A percentile compares a stretch with the other conserved stretches of the same genome.
phyloP scores from a whole-genome alignment of 306 rosid species.

The Lathyrus oleraceus region DNA sequence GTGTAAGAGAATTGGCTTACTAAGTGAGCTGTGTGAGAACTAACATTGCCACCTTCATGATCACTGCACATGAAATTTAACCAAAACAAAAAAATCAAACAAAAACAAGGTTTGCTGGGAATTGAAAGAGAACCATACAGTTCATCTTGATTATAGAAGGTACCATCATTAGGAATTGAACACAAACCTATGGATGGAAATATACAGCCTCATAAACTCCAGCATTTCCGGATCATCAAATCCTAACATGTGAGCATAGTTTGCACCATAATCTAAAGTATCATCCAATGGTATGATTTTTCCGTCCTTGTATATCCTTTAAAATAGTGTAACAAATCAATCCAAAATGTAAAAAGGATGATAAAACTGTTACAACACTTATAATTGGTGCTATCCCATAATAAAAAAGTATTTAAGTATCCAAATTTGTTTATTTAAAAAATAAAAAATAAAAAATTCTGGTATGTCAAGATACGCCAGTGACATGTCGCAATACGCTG shows the following conservation, averaged over 20 bases:
- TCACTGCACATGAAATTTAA: slow-evolving; percentile 65
- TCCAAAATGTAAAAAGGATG: slow-evolving; percentile 39
- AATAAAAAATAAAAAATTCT: too few species aligned
- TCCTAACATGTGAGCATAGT: slow-evolving; percentile 90
- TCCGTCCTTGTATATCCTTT: slow-evolving; percentile 89
- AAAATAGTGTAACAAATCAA: slow-evolving; percentile 30
- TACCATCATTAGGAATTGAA: slow-evolving; percentile 12
- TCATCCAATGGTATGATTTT: slow-evolving; percentile 65
- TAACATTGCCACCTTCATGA: slow-evolving; percentile 99
- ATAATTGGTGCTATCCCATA: slow-evolving; percentile 18
- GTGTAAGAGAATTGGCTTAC: slow-evolving; percentile 53
- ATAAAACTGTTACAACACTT: slow-evolving; percentile 13
- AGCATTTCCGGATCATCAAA: slow-evolving; percentile 84
- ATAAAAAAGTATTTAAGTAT: background rate
- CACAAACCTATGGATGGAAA: slow-evolving; percentile 91
- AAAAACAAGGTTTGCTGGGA: slow-evolving; percentile 11
- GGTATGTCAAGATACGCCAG: too few species aligned
- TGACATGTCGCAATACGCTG: too few species aligned
- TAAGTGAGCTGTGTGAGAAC: slow-evolving; percentile 93
- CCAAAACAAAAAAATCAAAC: slow-evolving; percentile 8
- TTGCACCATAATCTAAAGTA: slow-evolving; percentile 94
- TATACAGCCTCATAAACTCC: slow-evolving; percentile 95
- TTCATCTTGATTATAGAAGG: slow-evolving; percentile 5
- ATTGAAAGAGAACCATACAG: slow-evolving; percentile 19
- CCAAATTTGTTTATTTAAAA: too few species aligned